Evolutionary conservation across 495 filamentous ascomycete genomes (phyloP).

Genomic region (Penicillium ochrochloron): DNA sequence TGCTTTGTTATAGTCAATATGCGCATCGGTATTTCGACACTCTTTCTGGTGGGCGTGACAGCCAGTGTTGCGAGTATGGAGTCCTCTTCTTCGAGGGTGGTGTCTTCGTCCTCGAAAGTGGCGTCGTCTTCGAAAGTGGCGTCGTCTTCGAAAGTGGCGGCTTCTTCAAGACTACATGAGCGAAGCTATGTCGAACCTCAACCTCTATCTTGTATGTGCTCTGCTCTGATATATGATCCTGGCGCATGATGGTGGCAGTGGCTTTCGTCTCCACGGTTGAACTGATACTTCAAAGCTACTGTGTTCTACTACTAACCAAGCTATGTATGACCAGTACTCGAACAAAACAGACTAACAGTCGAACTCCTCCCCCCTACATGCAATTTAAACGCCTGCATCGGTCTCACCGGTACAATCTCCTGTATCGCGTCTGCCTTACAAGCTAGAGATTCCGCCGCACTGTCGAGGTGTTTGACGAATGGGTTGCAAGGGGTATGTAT

Average conservation of each 20-base stretch:
- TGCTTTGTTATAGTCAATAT: conserved; percentile 9
- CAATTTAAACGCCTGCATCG: conserved; percentile 28
- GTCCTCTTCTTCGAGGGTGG: background rate
- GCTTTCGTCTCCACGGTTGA: background rate
- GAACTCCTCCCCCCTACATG: conserved; percentile 27
- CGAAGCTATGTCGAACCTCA: background rate
- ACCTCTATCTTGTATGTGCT: conserved; percentile 10
- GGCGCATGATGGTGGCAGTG: background rate
- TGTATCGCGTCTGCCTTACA: conserved; percentile 28
- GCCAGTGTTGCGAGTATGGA: background rate
- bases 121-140: too few species aligned
- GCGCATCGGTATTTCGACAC: conserved; percentile 18
- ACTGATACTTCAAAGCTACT: background rate
- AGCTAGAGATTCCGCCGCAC: conserved; percentile 22
- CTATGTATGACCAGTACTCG: conserved; percentile 11
- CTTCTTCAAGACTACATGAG: background rate
- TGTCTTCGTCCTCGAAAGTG: background rate
- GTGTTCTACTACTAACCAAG: background rate
- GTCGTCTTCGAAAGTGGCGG: background rate
- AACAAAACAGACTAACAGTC: conserved; percentile 20
- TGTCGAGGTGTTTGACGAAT: conserved; percentile 26
- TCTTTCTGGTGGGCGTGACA: conserved; percentile 21
- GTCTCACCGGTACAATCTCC: conserved; percentile 22
- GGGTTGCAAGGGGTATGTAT: conserved; percentile 26
- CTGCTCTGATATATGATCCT: background rate